Evolutionary conservation across 139 green algal genomes (phyloP).

Genomic region (Tetraselmis chui): DNA sequence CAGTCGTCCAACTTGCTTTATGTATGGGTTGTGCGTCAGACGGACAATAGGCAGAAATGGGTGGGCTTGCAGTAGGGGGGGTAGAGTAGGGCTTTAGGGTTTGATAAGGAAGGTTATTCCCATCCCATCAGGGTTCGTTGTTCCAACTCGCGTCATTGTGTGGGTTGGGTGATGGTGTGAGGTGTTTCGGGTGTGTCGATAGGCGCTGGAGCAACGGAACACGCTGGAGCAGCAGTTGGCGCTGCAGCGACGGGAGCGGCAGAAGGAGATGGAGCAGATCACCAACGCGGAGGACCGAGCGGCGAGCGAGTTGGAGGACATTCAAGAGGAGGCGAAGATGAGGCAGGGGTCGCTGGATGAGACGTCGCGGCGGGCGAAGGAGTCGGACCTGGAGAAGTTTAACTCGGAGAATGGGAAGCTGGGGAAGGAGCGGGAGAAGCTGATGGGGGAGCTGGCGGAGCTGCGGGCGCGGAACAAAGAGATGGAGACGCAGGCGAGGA

Average conservation of each 20-base stretch:
- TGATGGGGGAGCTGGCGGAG: background rate
- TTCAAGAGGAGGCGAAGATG: slow-evolving; percentile 3
- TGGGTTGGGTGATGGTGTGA: too few relatives aligned
- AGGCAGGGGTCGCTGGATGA: slow-evolving; percentile 11
- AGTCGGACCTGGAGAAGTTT: slow-evolving; percentile 4
- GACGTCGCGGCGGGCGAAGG: background rate
- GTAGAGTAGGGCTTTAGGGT: too few relatives aligned
- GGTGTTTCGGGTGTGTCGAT: too few relatives aligned
- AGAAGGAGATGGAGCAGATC: slow-evolving; percentile 5
- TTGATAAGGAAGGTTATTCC: too few relatives aligned
- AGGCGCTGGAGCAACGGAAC: slow-evolving; percentile 19
- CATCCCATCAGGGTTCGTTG: background rate
- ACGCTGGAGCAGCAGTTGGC: slow-evolving; percentile 25
- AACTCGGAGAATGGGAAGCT: background rate
- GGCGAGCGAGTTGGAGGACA: slow-evolving; percentile 13
- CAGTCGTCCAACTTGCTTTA: too few relatives aligned
- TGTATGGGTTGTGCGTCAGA: too few relatives aligned
- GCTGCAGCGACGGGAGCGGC: slow-evolving; percentile 20
- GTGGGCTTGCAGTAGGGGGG: background rate
- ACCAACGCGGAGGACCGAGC: slow-evolving; percentile 10
- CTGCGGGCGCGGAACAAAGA: slow-evolving; percentile 2
- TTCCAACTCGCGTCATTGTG: too few relatives aligned
- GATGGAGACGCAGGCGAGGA: slow-evolving; percentile 4
- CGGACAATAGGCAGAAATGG: too few relatives aligned
- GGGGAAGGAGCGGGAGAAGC: background rate